Evolutionary conservation across 1,284 basidiomycete genomes (phyloP).

Genomic region (Trichosporon coremiiforme): DNA sequence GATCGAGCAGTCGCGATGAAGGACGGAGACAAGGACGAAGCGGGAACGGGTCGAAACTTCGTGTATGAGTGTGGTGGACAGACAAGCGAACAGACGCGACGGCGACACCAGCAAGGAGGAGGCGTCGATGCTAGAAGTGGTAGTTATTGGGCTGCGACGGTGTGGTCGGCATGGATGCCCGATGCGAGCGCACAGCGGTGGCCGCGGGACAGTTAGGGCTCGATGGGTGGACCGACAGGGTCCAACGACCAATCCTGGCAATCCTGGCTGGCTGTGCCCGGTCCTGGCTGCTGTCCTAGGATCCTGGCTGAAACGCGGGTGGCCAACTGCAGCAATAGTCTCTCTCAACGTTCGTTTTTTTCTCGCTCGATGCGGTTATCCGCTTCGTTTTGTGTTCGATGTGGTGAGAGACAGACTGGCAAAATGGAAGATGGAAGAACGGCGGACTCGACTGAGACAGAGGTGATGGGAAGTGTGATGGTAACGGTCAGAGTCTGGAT

Average conservation of each 20-base stretch:
- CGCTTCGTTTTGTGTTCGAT: background rate
- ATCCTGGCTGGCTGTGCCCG: background rate
- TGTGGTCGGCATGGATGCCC: slow-evolving; percentile 11
- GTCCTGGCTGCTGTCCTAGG: background rate
- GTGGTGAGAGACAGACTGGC: background rate
- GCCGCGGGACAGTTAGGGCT: slow-evolving; percentile 17
- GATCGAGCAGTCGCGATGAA: background rate
- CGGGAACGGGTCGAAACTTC: background rate
- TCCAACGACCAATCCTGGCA: background rate
- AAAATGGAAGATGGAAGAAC: background rate
- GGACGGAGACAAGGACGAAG: background rate
- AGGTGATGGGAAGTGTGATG: background rate
- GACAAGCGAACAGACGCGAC: background rate
- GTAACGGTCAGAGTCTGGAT: background rate
- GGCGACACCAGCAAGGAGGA: background rate
- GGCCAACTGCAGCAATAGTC: background rate
- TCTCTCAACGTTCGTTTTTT: background rate
- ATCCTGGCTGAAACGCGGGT: slow-evolving; percentile 6
- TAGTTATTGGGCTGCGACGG: background rate
- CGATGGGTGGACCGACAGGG: background rate
- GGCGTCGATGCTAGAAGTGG: slow-evolving; percentile 1
- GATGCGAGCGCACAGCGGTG: background rate
- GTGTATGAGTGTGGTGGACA: background rate
- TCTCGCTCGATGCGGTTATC: background rate
- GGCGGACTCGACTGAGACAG: background rate